These are phyloP conservation scores for Nothophoma quercina DNA, from an alignment of 2,329 filamentous ascomycete species.

Conservation along the genomic window DNA sequence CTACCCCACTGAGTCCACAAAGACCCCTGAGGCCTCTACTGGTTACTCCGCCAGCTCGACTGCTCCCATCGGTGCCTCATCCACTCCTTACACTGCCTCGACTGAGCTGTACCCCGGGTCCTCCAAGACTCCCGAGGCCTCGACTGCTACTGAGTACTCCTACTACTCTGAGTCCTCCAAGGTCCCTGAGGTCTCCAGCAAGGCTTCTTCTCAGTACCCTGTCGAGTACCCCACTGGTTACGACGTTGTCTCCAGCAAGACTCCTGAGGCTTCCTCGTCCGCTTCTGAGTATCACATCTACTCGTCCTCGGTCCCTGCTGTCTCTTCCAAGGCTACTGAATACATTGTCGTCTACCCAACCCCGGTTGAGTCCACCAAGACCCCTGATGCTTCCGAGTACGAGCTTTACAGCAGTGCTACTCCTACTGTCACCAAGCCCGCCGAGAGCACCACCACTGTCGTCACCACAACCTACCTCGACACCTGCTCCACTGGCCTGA, in stretches of 20 bases:
- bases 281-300: slow-evolving; percentile 8
- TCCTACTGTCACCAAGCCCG: slow-evolving; percentile 16
- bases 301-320: slow-evolving; percentile 24
- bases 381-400: slow-evolving; percentile 11
- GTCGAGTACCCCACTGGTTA: slow-evolving; percentile 1
- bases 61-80: slow-evolving; percentile 5
- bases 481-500: slow-evolving; percentile 46
- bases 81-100: slow-evolving; percentile 26
- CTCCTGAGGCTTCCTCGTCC: slow-evolving; percentile 8
- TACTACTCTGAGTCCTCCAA: slow-evolving; percentile 15
- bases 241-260: slow-evolving; percentile 1
- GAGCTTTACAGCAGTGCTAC: slow-evolving; percentile 12
- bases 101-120: slow-evolving; percentile 9
- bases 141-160: not conserved
- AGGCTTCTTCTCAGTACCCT: slow-evolving; percentile 1
- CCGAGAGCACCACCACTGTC: slow-evolving; percentile 16
- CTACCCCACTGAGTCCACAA: slow-evolving; percentile 5
- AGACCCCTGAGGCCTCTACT: slow-evolving; percentile 12
- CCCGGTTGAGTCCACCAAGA: slow-evolving; percentile 7
- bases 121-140: slow-evolving; percentile 14
- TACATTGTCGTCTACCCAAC: slow-evolving; percentile 20
- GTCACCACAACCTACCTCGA: slow-evolving; percentile 43
- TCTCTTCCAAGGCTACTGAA: slow-evolving; percentile 16
- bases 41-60: slow-evolving; percentile 5
- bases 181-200: slow-evolving; percentile 13